Evolutionary conservation across 208 protist species (phyloP).

Genomic region (Trypanosoma theileri): DNA sequence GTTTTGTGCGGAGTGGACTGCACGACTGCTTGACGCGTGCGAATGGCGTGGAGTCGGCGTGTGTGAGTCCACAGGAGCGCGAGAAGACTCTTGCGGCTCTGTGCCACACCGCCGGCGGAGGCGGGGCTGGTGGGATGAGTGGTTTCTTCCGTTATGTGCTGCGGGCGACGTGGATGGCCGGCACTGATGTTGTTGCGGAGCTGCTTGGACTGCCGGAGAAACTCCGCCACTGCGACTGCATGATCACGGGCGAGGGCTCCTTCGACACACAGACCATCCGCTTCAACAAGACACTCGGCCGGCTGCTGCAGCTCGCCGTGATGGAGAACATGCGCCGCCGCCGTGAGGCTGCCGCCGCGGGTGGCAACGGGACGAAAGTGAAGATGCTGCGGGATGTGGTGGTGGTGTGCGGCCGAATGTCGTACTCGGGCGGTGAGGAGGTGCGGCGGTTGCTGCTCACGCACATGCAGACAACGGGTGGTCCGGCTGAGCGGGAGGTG

Average conservation of each 20-base stretch:
- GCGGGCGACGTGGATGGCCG: conserved; percentile 43
- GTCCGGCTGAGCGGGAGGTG: neutral
- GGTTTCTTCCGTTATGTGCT: conserved; percentile 70
- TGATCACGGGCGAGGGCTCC: conserved; percentile 78
- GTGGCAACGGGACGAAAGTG: neutral
- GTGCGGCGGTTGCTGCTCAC: conserved; percentile 3
- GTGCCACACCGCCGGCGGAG: conserved; percentile 45
- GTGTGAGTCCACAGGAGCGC: neutral
- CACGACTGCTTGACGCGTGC: neutral
- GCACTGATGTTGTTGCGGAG: conserved; percentile 60
- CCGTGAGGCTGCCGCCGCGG: too few relatives aligned
- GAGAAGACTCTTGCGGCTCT: conserved; percentile 22
- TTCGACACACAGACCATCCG: conserved; percentile 69
- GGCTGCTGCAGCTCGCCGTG: conserved; percentile 70
- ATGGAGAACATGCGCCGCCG: conserved; percentile 51
- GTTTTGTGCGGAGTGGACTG: conserved; percentile 35
- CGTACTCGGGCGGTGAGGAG: neutral
- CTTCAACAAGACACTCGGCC: conserved; percentile 69
- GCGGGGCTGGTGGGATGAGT: conserved; percentile 79
- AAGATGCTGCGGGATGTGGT: conserved; percentile 8
- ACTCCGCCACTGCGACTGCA: conserved; percentile 28
- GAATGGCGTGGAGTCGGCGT: neutral
- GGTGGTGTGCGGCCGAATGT: conserved; percentile 10
- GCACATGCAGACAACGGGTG: neutral
- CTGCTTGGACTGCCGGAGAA: conserved; percentile 34